Percentiles rank a stretch among this genome's conserved stretches.
Conservation (phyloP, 2,329 filamentous ascomycete genomes). For the Pseudogymnoascus sp. region DNA sequence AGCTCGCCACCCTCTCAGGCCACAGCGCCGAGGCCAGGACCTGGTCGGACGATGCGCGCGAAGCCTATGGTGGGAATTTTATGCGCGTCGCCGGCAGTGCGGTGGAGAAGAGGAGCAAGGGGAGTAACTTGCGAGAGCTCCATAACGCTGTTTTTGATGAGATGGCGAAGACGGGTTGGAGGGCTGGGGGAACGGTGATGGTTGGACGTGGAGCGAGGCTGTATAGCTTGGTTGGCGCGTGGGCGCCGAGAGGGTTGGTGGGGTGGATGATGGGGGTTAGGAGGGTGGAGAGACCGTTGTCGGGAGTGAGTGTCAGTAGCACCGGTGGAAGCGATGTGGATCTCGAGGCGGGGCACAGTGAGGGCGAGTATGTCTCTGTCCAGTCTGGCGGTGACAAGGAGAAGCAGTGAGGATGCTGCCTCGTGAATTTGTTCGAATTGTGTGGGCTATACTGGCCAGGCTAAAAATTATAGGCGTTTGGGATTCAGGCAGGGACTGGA, state of each 20-base stretch:
- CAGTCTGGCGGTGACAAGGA: background rate
- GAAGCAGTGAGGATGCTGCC: background rate
- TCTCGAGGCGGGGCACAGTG: background rate
- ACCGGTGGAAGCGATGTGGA: conserved; percentile 7
- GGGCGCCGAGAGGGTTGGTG: conserved; percentile 70
- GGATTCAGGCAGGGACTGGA: background rate
- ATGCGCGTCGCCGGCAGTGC: conserved; percentile 48
- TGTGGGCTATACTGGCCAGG: background rate
- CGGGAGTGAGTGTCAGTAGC: background rate
- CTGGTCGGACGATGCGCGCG: conserved; percentile 56
- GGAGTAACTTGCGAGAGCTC: conserved; percentile 65
- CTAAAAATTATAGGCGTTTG: background rate
- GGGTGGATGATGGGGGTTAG: conserved; percentile 87
- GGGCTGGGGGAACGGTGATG: conserved; percentile 56
- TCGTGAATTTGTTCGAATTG: background rate
- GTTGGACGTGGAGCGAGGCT: conserved; percentile 78
- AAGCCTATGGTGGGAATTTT: conserved; percentile 58
- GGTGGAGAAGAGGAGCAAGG: conserved; percentile 19
- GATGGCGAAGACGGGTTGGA: conserved; percentile 54
- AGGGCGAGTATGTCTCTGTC: conserved; percentile 1
- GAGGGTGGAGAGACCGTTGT: conserved; percentile 38
- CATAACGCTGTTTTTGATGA: conserved; percentile 89
- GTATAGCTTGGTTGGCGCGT: conserved; percentile 79
- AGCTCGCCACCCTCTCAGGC: conserved; percentile 32
- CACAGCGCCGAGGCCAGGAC: conserved; percentile 49